A percentile compares a stretch with the other conserved stretches of the same genome.
phyloP scores from a whole-genome alignment of 768 basidiomycete species.

The Crassisporium funariophilum region DNA sequence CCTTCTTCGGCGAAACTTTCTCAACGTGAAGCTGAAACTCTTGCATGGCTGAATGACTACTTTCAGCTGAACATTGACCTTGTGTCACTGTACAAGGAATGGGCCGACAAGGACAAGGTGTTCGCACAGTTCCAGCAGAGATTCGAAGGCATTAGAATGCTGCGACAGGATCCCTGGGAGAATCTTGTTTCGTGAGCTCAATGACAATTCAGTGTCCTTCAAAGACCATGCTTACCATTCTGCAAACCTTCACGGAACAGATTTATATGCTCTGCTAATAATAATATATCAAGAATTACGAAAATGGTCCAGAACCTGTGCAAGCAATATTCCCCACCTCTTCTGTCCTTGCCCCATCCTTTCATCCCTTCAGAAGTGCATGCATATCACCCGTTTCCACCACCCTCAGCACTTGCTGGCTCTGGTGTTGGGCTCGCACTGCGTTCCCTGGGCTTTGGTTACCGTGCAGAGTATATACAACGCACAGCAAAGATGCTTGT shows the following conservation, averaged over 20 bases:
- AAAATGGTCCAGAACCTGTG: conserved; percentile 90
- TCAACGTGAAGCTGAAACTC: conserved; percentile 60
- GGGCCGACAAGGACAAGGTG: conserved; percentile 73
- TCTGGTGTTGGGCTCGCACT: conserved; percentile 62
- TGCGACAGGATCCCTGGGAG: conserved; percentile 96
- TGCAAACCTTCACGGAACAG: conserved; percentile 38
- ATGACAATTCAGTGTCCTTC: too few species aligned
- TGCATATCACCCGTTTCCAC: conserved; percentile 82
- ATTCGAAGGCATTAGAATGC: conserved; percentile 81
- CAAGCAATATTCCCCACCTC: conserved; percentile 68
- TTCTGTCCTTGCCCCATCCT: conserved; percentile 52
- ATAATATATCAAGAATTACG: conserved; percentile 93
- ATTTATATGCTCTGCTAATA: conserved; percentile 98
- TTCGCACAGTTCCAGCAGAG: conserved; percentile 65
- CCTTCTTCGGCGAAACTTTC: conserved; percentile 34
- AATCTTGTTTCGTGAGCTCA: conserved; percentile 86
- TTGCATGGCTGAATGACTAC: conserved; percentile 80
- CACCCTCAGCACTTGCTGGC: conserved; percentile 65
- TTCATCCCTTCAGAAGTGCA: conserved; percentile 27
- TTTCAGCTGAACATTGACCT: conserved; percentile 87
- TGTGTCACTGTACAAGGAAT: conserved; percentile 67
- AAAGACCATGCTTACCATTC: not conserved
- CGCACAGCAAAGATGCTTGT: conserved; percentile 79
- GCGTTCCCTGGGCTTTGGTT: conserved; percentile 90
- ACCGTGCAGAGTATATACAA: conserved; percentile 90